Evolutionary conservation across 306 rosid species (phyloP).

Genomic region (Cercis canadensis): DNA sequence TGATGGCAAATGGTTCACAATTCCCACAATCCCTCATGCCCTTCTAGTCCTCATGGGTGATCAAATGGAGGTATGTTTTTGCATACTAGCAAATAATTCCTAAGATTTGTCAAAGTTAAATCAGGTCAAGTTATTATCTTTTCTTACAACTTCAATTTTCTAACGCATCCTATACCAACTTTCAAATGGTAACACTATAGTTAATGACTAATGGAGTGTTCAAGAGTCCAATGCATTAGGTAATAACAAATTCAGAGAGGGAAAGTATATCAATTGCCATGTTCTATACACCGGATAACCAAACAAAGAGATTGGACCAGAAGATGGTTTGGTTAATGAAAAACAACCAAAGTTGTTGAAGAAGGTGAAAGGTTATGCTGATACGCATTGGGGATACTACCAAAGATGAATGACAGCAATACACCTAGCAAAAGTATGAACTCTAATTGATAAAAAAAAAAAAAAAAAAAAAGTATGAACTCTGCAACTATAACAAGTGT

Average conservation of each 20-base stretch:
- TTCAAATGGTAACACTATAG: constrained; percentile 23
- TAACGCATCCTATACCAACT: background rate
- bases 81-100: too few species aligned
- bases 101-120: too few species aligned
- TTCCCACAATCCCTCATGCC: constrained; percentile 30
- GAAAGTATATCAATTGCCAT: constrained; percentile 50
- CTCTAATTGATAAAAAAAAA: too few species aligned
- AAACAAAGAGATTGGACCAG: constrained; percentile 54
- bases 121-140: too few species aligned
- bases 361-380: constrained; percentile 45
- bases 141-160: too few species aligned
- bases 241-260: constrained; percentile 49
- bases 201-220: constrained; percentile 58
- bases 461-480: too few species aligned
- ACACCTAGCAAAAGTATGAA: constrained; percentile 39
- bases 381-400: constrained; percentile 34
- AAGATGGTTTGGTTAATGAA: constrained; percentile 43
- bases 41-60: constrained; percentile 49
- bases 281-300: constrained; percentile 50
- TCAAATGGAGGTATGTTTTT: constrained; percentile 43
- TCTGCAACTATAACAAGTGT: too few species aligned
- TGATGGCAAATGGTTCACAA: constrained; percentile 41
- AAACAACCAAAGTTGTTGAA: constrained; percentile 48
- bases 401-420: constrained; percentile 52
- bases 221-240: constrained; percentile 57